Percentiles rank a stretch among this genome's conserved stretches.
These are phyloP conservation scores for Periconia sp. DNA, from an alignment of 2,329 filamentous ascomycete genomes.

Conservation along the genomic window DNA sequence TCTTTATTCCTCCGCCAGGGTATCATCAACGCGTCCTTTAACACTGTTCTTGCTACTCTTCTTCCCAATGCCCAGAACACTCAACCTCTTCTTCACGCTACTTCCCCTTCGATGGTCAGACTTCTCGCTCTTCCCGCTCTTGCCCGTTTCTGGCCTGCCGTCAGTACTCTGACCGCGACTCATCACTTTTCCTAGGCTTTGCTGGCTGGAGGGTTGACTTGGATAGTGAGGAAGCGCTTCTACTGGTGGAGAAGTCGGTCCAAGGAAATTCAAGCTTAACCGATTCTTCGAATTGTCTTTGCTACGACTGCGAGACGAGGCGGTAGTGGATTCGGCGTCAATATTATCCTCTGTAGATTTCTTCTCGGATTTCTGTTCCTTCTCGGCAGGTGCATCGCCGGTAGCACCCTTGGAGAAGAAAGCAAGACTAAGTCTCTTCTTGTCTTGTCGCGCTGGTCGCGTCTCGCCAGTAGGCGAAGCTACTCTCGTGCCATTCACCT, in stretches of 20 bases:
- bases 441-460: slow-evolving; percentile 42
- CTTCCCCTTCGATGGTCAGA: slow-evolving; percentile 57
- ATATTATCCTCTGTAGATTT: slow-evolving; percentile 21
- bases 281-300: slow-evolving; percentile 38
- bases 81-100: slow-evolving; percentile 78
- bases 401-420: slow-evolving; percentile 45
- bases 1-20: slow-evolving; percentile 42
- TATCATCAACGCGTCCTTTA: slow-evolving; percentile 31
- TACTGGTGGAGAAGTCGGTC: slow-evolving; percentile 32
- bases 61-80: slow-evolving; percentile 75
- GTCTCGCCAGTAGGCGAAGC: slow-evolving; percentile 27
- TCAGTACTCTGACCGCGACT: slow-evolving; percentile 19
- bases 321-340: slow-evolving; percentile 26
- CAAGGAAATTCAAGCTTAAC: slow-evolving; percentile 36
- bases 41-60: slow-evolving; percentile 66
- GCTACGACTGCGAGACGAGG: slow-evolving; percentile 37
- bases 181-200: slow-evolving; percentile 19
- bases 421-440: slow-evolving; percentile 46
- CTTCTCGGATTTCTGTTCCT: slow-evolving; percentile 24
- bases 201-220: slow-evolving; percentile 23
- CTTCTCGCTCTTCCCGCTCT: slow-evolving; percentile 49
- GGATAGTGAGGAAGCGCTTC: slow-evolving; percentile 37
- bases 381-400: slow-evolving; percentile 22
- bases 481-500: slow-evolving; percentile 32
- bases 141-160: slow-evolving; percentile 34